A percentile compares a stretch with the other conserved stretches of the same genome.
Evolutionary conservation across 2,329 filamentous ascomycete genomes (phyloP).

Genomic region (Apiospora phragmitis): DNA sequence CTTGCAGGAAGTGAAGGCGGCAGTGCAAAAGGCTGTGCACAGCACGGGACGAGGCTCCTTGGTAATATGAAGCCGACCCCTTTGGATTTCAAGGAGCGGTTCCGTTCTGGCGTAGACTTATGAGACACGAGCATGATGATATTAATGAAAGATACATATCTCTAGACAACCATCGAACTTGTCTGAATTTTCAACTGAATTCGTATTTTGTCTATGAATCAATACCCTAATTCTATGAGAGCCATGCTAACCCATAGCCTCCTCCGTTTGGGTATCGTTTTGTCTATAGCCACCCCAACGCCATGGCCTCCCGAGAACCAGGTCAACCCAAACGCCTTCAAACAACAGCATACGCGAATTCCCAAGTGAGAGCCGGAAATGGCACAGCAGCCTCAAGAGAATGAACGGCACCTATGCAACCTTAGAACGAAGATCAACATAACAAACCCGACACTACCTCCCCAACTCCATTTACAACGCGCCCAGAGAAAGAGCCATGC

Average conservation of each 20-base stretch:
- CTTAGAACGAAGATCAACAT: background rate
- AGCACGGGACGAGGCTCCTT: constrained; percentile 58
- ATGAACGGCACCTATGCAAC: background rate
- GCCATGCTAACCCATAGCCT: background rate
- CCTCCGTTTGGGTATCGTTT: constrained; percentile 1
- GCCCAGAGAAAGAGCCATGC: background rate
- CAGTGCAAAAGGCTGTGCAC: constrained; percentile 56
- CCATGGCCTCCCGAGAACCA: background rate
- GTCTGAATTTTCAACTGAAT: background rate
- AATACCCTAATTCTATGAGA: background rate
- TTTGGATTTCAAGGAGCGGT: background rate
- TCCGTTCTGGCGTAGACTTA: background rate
- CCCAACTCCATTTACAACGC: background rate
- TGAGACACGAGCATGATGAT: background rate
- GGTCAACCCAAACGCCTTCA: background rate
- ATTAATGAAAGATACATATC: background rate
- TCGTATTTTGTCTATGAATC: background rate
- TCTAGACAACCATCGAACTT: background rate
- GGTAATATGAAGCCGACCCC: constrained; percentile 37
- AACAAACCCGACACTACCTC: background rate
- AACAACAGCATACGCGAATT: background rate
- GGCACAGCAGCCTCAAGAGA: background rate
- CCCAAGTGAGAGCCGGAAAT: background rate
- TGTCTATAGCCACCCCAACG: background rate
- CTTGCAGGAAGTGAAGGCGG: constrained; percentile 44